These are phyloP conservation scores for Anacardium occidentale DNA, from an alignment of 345 rosid genomes.

Conservation along the genomic window DNA sequence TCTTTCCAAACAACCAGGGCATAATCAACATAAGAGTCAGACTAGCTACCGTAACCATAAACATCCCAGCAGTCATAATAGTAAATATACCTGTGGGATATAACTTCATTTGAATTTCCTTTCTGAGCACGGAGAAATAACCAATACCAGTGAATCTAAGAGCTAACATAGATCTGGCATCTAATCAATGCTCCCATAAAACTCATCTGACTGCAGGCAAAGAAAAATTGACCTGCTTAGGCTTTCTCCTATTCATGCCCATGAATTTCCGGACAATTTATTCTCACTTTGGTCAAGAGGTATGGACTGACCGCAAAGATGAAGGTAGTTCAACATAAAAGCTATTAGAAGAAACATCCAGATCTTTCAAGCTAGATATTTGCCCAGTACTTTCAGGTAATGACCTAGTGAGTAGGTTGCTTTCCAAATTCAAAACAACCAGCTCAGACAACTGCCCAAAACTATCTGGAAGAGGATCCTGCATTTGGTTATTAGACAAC, in stretches of 20 bases:
- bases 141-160: conserved; percentile 13
- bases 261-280: conserved; percentile 20
- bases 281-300: conserved; percentile 23
- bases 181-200: conserved; percentile 22
- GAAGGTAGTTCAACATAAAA: conserved; percentile 17
- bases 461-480: not conserved
- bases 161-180: conserved; percentile 15
- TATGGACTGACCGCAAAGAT: not conserved
- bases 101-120: not conserved
- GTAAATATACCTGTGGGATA: too few species aligned
- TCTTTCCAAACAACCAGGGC: conserved; percentile 10
- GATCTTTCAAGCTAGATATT: not conserved
- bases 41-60: not conserved
- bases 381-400: not conserved
- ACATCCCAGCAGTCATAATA: not conserved
- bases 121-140: conserved; percentile 10
- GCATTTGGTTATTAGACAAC: not conserved
- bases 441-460: conserved; percentile 2
- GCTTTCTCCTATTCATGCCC: conserved; percentile 15
- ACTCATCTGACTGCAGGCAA: conserved; percentile 9
- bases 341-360: conserved; percentile 16
- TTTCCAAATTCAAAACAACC: not conserved
- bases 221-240: conserved; percentile 2
- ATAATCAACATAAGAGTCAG: not conserved
- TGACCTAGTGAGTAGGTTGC: conserved; percentile 7